Evolutionary conservation across 805 yeast genomes (phyloP).

Genomic region (Myxozyma monticola): DNA sequence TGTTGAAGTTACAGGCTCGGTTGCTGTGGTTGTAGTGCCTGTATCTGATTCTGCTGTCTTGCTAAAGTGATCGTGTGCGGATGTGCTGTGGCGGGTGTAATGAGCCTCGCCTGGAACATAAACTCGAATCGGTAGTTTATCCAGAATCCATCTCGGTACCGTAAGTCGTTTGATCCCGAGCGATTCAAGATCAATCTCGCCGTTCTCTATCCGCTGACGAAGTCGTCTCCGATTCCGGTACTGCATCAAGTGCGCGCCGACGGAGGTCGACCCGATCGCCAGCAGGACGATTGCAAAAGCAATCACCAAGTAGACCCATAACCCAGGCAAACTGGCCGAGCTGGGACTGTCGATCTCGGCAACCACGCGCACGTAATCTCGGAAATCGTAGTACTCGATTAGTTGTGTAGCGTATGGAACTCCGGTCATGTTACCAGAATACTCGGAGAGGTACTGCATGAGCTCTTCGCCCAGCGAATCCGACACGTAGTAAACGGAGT

Average conservation of each 20-base stretch:
- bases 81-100: not conserved
- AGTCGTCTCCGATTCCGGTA: conserved; percentile 18
- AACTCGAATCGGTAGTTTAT: conserved; percentile 18
- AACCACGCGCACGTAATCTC: conserved; percentile 29
- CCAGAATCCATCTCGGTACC: conserved; percentile 26
- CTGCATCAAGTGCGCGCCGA: conserved; percentile 18
- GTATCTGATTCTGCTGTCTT: not conserved
- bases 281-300: conserved; percentile 20
- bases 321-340: conserved; percentile 10
- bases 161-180: conserved; percentile 28
- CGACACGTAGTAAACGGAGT: conserved; percentile 19
- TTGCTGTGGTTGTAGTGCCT: not conserved
- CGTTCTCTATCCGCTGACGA: conserved; percentile 23
- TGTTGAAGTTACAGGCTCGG: not conserved
- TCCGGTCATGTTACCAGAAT: conserved; percentile 29
- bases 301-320: conserved; percentile 28
- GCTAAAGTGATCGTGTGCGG: not conserved
- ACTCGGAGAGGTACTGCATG: conserved; percentile 14
- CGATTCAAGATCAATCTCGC: conserved; percentile 26
- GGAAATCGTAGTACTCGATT: conserved; percentile 14
- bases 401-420: conserved; percentile 23
- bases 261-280: conserved; percentile 2
- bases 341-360: conserved; percentile 15
- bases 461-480: conserved; percentile 7
- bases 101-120: conserved; percentile 26